Evolutionary conservation across 2,329 filamentous ascomycete species (phyloP).

Genomic region (Aspergillus ochraceoroseus): DNA sequence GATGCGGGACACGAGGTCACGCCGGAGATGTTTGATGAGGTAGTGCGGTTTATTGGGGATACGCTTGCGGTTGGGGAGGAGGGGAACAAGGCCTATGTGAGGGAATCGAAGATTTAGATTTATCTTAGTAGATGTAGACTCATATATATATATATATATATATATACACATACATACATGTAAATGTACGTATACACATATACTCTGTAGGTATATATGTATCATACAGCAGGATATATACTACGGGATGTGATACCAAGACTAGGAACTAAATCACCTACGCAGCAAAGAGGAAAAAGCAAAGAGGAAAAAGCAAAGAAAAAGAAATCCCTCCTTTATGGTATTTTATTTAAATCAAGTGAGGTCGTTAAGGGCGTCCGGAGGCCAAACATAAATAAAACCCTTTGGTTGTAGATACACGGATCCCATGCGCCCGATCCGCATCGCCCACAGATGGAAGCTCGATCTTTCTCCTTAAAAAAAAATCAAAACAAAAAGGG

Average conservation of each 20-base stretch:
- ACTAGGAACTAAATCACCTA: too few species aligned
- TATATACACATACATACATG: too few species aligned
- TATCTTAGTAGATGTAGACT: too few species aligned
- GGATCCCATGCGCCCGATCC: conserved; percentile 27
- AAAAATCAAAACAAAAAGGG: conserved; percentile 27
- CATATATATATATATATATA: too few species aligned
- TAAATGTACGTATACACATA: too few species aligned
- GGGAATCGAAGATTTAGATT: conserved; percentile 35
- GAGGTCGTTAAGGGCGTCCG: conserved; percentile 37
- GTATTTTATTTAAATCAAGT: conserved; percentile 37
- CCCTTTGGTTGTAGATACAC: conserved; percentile 35
- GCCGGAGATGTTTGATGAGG: conserved; percentile 51
- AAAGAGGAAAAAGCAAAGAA: conserved; percentile 13
- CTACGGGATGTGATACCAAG: too few species aligned
- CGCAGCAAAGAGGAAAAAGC: too few species aligned
- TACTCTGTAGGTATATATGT: too few species aligned
- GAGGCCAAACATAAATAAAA: conserved; percentile 36
- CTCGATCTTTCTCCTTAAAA: too few species aligned
- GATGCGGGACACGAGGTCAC: conserved; percentile 57
- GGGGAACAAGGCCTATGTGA: conserved; percentile 25
- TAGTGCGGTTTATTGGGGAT: conserved; percentile 51
- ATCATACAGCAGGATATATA: too few species aligned
- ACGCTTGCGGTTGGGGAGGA: conserved; percentile 33
- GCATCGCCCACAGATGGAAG: conserved; percentile 29
- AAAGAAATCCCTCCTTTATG: conserved; percentile 28